Conservation (phyloP, 768 basidiomycete genomes). For the Arthromyces matolae region DNA sequence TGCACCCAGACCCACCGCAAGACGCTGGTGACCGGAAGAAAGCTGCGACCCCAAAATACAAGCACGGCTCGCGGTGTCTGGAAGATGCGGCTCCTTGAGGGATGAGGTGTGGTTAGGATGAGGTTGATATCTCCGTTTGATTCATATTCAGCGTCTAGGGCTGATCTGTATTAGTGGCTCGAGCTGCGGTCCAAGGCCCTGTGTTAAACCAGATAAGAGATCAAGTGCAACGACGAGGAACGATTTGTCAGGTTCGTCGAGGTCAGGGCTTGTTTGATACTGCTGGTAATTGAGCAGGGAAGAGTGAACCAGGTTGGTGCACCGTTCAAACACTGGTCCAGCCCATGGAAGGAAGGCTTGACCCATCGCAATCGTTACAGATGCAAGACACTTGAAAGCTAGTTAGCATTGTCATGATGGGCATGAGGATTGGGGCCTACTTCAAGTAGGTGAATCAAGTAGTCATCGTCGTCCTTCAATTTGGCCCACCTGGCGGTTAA, state of each 20-base stretch:
- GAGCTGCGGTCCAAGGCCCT: slow-evolving; percentile 81
- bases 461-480: slow-evolving; percentile 86
- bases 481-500: slow-evolving; percentile 87
- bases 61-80: no score
- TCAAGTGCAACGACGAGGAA: slow-evolving; percentile 99
- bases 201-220: slow-evolving; percentile 90
- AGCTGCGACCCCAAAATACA: no score
- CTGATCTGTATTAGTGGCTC: slow-evolving; percentile 65
- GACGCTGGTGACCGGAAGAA: no score
- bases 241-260: slow-evolving; percentile 94
- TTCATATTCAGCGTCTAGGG: no score
- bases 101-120: no score
- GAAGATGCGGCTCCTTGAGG: no score
- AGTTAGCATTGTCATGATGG: no score
- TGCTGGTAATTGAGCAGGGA: slow-evolving; percentile 83
- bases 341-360: slow-evolving; percentile 85
- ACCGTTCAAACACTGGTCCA: slow-evolving; percentile 88
- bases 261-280: slow-evolving; percentile 82
- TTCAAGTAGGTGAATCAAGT: slow-evolving; percentile 93
- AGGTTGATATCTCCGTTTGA: no score
- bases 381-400: slow-evolving; percentile 82
- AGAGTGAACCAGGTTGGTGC: slow-evolving; percentile 78
- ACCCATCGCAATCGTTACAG: slow-evolving; percentile 95
- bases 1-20: no score
- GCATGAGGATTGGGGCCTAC: slow-evolving; percentile 38